phyloP scores from a whole-genome alignment of 2,329 filamentous ascomycete genomes.

The Iodosphaeria phyllophila region DNA sequence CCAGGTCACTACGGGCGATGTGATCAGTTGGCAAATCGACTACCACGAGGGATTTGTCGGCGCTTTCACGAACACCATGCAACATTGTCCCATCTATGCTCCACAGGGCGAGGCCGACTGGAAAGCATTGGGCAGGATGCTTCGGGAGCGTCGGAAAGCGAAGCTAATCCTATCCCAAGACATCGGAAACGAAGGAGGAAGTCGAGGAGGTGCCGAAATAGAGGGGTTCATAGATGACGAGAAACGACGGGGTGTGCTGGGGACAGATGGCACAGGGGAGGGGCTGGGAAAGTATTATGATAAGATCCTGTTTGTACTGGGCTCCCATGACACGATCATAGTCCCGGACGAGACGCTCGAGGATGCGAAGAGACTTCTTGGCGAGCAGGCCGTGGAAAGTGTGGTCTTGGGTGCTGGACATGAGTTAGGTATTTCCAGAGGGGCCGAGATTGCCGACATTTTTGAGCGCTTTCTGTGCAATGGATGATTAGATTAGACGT shows the following conservation, averaged over 20 bases:
- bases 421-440: constrained; percentile 46
- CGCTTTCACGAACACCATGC: constrained; percentile 53
- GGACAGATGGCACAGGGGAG: neutral
- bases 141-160: constrained; percentile 21
- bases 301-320: constrained; percentile 41
- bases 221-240: constrained; percentile 6
- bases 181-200: neutral
- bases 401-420: constrained; percentile 44
- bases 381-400: constrained; percentile 35
- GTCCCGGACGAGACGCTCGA: constrained; percentile 42
- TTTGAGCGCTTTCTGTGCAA: too few species aligned
- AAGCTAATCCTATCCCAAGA: neutral
- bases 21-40: constrained; percentile 52
- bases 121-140: constrained; percentile 30
- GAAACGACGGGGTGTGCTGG: constrained; percentile 6
- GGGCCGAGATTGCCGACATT: constrained; percentile 33
- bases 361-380: constrained; percentile 39
- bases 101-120: constrained; percentile 46
- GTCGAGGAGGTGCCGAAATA: neutral
- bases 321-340: constrained; percentile 47
- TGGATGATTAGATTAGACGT: too few species aligned
- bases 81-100: constrained; percentile 48
- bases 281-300: neutral
- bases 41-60: constrained; percentile 48
- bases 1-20: constrained; percentile 38